Evolutionary conservation across 495 filamentous ascomycete species (phyloP).

Genomic region (Penicillium longicatenatum): DNA sequence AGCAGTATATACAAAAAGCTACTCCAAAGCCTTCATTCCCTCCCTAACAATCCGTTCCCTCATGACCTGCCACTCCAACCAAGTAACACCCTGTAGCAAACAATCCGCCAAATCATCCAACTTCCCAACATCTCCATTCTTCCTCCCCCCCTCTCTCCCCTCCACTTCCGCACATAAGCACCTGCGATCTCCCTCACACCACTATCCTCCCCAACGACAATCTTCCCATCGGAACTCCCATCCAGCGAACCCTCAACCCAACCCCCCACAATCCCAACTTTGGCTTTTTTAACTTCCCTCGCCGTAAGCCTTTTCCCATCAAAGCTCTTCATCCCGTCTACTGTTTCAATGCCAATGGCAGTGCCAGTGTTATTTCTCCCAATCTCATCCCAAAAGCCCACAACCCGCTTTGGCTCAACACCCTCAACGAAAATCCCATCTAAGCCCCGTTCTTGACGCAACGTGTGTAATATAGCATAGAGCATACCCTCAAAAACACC

Average conservation of each 20-base stretch:
- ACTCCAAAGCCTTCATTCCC: constrained; percentile 21
- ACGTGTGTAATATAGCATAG: constrained; percentile 68
- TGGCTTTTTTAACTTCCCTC: constrained; percentile 56
- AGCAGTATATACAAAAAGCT: neutral
- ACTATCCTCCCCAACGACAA: constrained; percentile 33
- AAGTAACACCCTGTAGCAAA: constrained; percentile 82
- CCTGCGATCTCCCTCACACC: constrained; percentile 39
- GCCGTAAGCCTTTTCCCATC: constrained; percentile 25
- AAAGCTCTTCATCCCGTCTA: too few relatives aligned
- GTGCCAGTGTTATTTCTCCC: neutral
- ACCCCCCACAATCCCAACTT: constrained; percentile 62
- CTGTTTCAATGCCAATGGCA: constrained; percentile 2
- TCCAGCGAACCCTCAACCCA: constrained; percentile 46
- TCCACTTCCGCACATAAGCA: constrained; percentile 51
- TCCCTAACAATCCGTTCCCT: constrained; percentile 46
- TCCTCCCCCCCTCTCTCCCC: constrained; percentile 26
- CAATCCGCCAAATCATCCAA: constrained; percentile 92
- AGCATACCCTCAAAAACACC: constrained; percentile 91
- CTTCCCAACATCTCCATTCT: constrained; percentile 52
- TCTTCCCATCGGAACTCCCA: neutral
- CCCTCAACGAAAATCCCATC: constrained; percentile 30
- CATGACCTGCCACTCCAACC: constrained; percentile 82
- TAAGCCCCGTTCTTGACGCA: constrained; percentile 43
- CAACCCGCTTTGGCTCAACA: constrained; percentile 45
- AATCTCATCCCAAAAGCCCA: constrained; percentile 39